phyloP scores from a whole-genome alignment of 2,329 filamentous ascomycete genomes.

The Ascochyta rabiei region DNA sequence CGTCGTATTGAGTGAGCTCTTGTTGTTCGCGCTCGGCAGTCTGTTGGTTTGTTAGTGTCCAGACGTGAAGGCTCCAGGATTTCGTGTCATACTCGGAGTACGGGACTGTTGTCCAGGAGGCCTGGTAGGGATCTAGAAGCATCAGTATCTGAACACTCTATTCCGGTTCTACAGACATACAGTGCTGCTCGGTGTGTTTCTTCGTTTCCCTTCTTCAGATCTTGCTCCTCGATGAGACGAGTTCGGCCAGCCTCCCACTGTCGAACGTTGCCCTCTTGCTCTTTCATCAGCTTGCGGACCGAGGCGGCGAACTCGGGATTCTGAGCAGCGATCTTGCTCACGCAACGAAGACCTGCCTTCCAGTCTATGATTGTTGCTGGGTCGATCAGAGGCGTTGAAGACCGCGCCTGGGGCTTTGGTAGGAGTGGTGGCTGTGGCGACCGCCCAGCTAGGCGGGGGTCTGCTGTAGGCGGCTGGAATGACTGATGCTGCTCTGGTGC shows the following conservation, averaged over 20 bases:
- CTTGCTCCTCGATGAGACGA: slow-evolving; percentile 59
- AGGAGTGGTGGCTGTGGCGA: slow-evolving; percentile 20
- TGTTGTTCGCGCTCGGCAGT: slow-evolving; percentile 56
- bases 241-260: slow-evolving; percentile 64
- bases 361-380: slow-evolving; percentile 57
- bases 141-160: slow-evolving; percentile 2
- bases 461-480: slow-evolving; percentile 21
- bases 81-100: slow-evolving; percentile 28
- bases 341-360: slow-evolving; percentile 54
- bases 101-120: slow-evolving; percentile 27
- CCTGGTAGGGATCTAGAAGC: slow-evolving; percentile 34
- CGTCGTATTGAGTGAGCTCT: slow-evolving; percentile 65
- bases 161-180: slow-evolving; percentile 45
- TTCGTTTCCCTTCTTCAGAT: slow-evolving; percentile 58
- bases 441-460: slow-evolving; percentile 33
- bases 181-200: slow-evolving; percentile 61
- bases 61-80: not conserved
- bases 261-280: slow-evolving; percentile 67
- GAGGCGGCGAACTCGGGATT: slow-evolving; percentile 50
- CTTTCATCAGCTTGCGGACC: slow-evolving; percentile 61
- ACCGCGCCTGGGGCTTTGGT: slow-evolving; percentile 21
- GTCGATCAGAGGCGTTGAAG: slow-evolving; percentile 46
- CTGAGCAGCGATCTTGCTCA: slow-evolving; percentile 54
- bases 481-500: slow-evolving; percentile 2
- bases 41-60: slow-evolving; percentile 26